Evolutionary conservation across 441 rosid species (phyloP).

Genomic region (Erysimum cheiri): DNA sequence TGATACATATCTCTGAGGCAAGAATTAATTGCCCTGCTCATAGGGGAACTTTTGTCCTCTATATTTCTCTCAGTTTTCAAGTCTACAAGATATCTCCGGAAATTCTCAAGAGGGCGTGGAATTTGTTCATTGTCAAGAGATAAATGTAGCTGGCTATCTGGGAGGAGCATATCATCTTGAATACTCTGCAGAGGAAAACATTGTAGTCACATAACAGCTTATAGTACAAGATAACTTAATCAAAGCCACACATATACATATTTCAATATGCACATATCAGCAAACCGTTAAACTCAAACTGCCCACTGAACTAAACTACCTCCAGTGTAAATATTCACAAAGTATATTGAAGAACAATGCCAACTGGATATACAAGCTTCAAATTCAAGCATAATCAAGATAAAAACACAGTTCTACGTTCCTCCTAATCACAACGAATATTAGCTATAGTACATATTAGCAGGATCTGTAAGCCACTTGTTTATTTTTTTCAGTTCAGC

Average conservation of each 20-base stretch:
- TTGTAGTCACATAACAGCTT: slow-evolving; percentile 27
- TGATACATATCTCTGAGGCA: slow-evolving; percentile 90
- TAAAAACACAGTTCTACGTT: slow-evolving; percentile 7
- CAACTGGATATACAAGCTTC: slow-evolving; percentile 22
- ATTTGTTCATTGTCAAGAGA: slow-evolving; percentile 59
- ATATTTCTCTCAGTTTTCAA: slow-evolving; percentile 49
- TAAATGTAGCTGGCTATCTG: slow-evolving; percentile 62
- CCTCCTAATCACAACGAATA: slow-evolving; percentile 16
- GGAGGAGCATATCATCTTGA: slow-evolving; percentile 73
- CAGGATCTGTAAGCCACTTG: slow-evolving; percentile 16
- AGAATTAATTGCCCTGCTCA: slow-evolving; percentile 55
- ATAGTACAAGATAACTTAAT: slow-evolving; percentile 20
- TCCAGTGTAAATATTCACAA: slow-evolving; percentile 29
- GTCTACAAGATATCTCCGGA: slow-evolving; percentile 60
- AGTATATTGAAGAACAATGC: slow-evolving; percentile 5
- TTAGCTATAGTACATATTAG: slow-evolving; percentile 14
- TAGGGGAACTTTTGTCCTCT: slow-evolving; percentile 50
- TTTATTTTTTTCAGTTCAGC: background rate
- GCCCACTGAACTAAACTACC: slow-evolving; percentile 26
- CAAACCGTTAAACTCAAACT: slow-evolving; percentile 15
- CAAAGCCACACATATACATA: slow-evolving; percentile 7
- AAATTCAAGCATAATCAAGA: background rate
- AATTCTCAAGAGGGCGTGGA: slow-evolving; percentile 74
- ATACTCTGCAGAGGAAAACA: slow-evolving; percentile 61
- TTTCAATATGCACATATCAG: slow-evolving; percentile 9